These are phyloP conservation scores for Dendrobium catenatum DNA, from an alignment of 106 monocot genomes.

Conservation along the genomic window DNA sequence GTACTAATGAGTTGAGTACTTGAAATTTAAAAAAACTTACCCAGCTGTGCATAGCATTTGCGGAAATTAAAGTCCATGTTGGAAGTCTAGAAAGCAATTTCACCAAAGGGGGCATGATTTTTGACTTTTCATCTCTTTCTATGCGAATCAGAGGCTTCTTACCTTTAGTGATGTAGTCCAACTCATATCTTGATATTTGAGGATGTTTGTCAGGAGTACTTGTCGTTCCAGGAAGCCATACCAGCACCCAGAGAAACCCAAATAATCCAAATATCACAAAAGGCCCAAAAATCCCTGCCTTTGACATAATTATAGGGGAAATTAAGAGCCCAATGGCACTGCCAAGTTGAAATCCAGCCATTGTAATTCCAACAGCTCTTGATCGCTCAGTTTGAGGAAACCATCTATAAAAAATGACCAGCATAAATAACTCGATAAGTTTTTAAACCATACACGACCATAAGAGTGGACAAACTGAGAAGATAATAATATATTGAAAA, in stretches of 20 bases:
- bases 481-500: background rate
- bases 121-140: conserved; percentile 17
- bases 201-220: conserved; percentile 59
- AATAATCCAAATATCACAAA: conserved; percentile 93
- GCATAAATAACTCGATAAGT: conserved; percentile 17
- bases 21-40: conserved; percentile 30
- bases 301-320: conserved; percentile 89
- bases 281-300: conserved; percentile 77
- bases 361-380: conserved; percentile 83
- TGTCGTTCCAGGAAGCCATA: conserved; percentile 68
- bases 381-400: conserved; percentile 88
- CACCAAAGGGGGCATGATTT: conserved; percentile 64
- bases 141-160: conserved; percentile 17
- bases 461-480: background rate
- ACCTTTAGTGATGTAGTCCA: conserved; percentile 51
- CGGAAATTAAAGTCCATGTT: conserved; percentile 95
- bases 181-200: conserved; percentile 70
- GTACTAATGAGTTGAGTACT: background rate
- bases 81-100: conserved; percentile 76
- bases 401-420: conserved; percentile 67
- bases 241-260: conserved; percentile 88
- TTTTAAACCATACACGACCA: background rate
- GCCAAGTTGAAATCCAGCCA: conserved; percentile 95
- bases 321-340: conserved; percentile 75
- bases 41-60: conserved; percentile 99